Percentiles rank a stretch among this genome's conserved stretches.
Conservation (phyloP, 2,329 filamentous ascomycete genomes). For the Hypocrella siamensis region DNA sequence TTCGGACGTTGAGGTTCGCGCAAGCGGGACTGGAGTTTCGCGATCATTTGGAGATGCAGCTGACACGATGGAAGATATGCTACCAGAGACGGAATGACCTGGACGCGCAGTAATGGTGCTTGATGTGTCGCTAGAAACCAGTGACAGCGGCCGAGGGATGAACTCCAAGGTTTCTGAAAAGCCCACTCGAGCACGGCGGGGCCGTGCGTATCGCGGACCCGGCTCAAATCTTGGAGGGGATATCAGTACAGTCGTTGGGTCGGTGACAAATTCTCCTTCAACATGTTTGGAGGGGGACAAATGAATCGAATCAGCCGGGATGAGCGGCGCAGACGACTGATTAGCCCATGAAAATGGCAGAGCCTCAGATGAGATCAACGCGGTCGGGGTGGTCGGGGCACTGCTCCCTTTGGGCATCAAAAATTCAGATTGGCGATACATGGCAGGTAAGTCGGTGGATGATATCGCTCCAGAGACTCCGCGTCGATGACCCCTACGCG, state of each 20-base stretch:
- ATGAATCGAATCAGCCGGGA: not conserved
- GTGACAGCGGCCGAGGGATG: constrained; percentile 66
- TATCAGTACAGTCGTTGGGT: constrained; percentile 2
- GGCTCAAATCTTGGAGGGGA: constrained; percentile 4
- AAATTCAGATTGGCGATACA: constrained; percentile 41
- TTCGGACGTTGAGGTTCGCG: constrained; percentile 24
- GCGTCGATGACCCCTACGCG: constrained; percentile 56
- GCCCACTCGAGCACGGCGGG: constrained; percentile 50
- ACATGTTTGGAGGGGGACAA: not conserved
- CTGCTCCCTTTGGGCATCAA: constrained; percentile 41
- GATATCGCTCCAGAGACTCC: constrained; percentile 62
- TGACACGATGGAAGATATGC: constrained; percentile 64
- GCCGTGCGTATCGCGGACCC: constrained; percentile 13
- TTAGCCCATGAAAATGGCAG: constrained; percentile 10
- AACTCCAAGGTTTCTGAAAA: constrained; percentile 78
- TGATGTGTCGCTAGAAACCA: constrained; percentile 72
- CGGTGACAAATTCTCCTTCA: constrained; percentile 3
- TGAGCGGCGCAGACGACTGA: constrained; percentile 4
- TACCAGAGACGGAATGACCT: constrained; percentile 61
- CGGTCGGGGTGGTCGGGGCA: constrained; percentile 45
- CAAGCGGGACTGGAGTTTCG: constrained; percentile 20
- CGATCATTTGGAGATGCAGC: constrained; percentile 28
- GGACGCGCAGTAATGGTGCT: constrained; percentile 56
- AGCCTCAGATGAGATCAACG: constrained; percentile 17
- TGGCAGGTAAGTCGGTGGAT: constrained; percentile 63